phyloP scores from a whole-genome alignment of 2,329 filamentous ascomycete genomes.

The Karstenula rhodostoma region DNA sequence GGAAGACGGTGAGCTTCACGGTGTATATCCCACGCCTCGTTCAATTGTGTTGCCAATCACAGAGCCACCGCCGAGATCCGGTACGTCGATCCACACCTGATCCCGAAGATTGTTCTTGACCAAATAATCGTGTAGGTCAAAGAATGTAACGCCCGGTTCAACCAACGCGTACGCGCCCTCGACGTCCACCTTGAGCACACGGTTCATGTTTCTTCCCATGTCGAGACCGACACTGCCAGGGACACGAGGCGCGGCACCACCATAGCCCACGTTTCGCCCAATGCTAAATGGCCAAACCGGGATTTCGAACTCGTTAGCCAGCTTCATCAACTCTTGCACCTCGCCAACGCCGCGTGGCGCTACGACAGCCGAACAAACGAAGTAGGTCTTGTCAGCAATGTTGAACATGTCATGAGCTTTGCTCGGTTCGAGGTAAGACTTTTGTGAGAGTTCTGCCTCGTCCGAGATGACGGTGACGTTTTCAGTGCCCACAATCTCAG shows the following conservation, averaged over 20 bases:
- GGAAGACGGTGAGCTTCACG: neutral
- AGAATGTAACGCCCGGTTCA: constrained; percentile 58
- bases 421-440: neutral
- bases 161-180: constrained; percentile 50
- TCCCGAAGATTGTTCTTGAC: constrained; percentile 44
- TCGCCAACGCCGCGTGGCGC: neutral
- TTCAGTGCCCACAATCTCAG: neutral
- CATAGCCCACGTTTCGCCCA: constrained; percentile 58
- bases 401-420: neutral
- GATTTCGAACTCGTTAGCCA: constrained; percentile 41
- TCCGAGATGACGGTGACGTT: neutral
- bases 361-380: neutral
- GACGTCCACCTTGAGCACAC: constrained; percentile 50
- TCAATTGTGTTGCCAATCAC: constrained; percentile 45
- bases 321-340: constrained; percentile 27
- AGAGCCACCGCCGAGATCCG: constrained; percentile 42
- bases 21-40: constrained; percentile 45
- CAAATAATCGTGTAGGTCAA: constrained; percentile 55
- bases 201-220: constrained; percentile 53
- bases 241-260: constrained; percentile 57
- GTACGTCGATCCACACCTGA: constrained; percentile 53
- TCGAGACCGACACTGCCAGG: constrained; percentile 55
- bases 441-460: neutral
- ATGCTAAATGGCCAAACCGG: constrained; percentile 45
- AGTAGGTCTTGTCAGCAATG: neutral